Conservation (phyloP, 768 basidiomycete genomes). For the Dioszegia crocea region DNA sequence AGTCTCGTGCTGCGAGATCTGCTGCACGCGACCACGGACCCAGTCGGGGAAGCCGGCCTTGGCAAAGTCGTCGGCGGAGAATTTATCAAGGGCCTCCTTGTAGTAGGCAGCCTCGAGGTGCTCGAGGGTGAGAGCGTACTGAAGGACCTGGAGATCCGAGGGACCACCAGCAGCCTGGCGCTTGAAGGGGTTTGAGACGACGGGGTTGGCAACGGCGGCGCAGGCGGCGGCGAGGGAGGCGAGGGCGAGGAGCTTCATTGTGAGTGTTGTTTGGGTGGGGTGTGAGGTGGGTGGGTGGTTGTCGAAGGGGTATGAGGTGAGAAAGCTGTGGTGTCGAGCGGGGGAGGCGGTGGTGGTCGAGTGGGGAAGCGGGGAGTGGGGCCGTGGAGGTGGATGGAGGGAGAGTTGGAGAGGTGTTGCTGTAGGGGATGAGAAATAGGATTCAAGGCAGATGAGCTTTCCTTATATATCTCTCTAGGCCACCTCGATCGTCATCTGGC, state of each 20-base stretch:
- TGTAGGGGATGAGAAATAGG: too few species aligned
- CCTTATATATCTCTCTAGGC: too few species aligned
- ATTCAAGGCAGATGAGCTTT: too few species aligned
- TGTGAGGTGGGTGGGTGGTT: not conserved
- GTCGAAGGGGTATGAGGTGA: not conserved
- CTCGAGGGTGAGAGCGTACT: constrained; percentile 48
- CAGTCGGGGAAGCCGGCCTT: constrained; percentile 53
- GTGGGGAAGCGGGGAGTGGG: not conserved
- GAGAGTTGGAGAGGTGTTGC: too few species aligned
- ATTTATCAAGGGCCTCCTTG: constrained; percentile 51
- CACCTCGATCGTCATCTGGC: too few species aligned
- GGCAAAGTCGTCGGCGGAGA: constrained; percentile 54
- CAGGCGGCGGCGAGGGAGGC: constrained; percentile 13
- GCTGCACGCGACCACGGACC: constrained; percentile 54
- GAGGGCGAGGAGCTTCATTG: constrained; percentile 24
- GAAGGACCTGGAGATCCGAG: constrained; percentile 29
- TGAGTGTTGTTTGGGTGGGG: not conserved
- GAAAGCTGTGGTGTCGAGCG: too few species aligned
- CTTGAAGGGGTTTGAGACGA: constrained; percentile 22
- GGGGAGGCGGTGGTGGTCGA: too few species aligned
- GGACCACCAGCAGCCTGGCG: not conserved
- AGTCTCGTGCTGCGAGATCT: constrained; percentile 59
- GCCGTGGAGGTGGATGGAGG: too few species aligned
- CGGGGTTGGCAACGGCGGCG: constrained; percentile 14
- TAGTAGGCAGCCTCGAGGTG: constrained; percentile 49